These are phyloP conservation scores for Pholiota microspora DNA, from an alignment of 768 basidiomycete genomes.

Conservation along the genomic window DNA sequence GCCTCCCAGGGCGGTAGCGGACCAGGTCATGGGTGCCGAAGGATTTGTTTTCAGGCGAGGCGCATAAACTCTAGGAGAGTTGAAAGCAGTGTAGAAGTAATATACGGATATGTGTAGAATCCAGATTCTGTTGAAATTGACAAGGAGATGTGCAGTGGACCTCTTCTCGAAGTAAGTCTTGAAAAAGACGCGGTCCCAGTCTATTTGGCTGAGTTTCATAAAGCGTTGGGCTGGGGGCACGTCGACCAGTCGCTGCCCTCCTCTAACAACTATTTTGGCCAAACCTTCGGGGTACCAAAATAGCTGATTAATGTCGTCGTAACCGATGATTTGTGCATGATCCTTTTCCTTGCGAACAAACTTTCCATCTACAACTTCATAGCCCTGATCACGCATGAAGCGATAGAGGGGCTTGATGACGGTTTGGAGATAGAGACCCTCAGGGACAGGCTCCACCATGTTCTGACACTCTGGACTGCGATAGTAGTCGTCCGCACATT, in stretches of 20 bases:
- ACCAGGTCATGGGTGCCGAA: constrained; percentile 91
- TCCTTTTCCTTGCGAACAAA: constrained; percentile 94
- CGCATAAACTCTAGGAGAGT: constrained; percentile 90
- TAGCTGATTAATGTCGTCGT: constrained; percentile 98
- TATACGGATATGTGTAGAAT: constrained; percentile 90
- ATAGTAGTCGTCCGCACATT: constrained; percentile 99
- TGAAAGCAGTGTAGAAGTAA: constrained; percentile 98
- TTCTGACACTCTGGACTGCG: constrained; percentile 98
- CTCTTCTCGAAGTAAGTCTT: constrained; percentile 99
- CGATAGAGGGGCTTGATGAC: constrained; percentile 94
- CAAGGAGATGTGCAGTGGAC: constrained; percentile 86
- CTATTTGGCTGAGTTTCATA: constrained; percentile 86
- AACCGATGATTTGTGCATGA: constrained; percentile 96
- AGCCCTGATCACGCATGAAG: constrained; percentile 96
- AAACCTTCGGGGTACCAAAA: constrained; percentile 99
- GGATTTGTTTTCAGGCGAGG: constrained; percentile 63
- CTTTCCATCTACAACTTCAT: constrained; percentile 93
- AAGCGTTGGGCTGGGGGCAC: constrained; percentile 90
- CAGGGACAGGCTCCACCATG: constrained; percentile 86
- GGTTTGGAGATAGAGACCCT: constrained; percentile 88
- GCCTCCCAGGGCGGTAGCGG: constrained; percentile 93
- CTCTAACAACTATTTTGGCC: constrained; percentile 83
- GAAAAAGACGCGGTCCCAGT: constrained; percentile 96
- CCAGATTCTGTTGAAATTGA: constrained; percentile 99
- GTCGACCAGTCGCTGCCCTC: constrained; percentile 93